Evolutionary conservation across 352 stramenopile species (phyloP).

Genomic region (Pythium insidiosum): DNA sequence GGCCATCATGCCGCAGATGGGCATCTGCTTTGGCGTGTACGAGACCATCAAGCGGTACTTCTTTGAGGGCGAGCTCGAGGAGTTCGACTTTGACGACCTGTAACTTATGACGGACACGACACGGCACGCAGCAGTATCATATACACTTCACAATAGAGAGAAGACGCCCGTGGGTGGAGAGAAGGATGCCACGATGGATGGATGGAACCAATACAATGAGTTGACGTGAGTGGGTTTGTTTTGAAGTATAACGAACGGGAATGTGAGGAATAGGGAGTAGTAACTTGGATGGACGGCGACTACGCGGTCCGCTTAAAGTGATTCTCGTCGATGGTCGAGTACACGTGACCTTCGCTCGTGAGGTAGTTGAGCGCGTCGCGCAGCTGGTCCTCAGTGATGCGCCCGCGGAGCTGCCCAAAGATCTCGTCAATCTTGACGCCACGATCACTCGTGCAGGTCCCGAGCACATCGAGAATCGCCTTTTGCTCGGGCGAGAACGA

Average conservation of each 20-base stretch:
- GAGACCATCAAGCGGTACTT: conserved; percentile 72
- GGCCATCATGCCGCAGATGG: conserved; percentile 66
- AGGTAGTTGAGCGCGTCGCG: conserved; percentile 72
- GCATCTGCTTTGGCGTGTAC: conserved; percentile 84
- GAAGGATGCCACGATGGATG: too few relatives aligned
- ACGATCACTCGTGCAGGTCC: conserved; percentile 57
- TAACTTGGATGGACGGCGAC: not conserved
- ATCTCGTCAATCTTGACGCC: conserved; percentile 82
- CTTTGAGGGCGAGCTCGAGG: conserved; percentile 57
- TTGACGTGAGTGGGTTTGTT: too few relatives aligned
- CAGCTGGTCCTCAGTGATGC: conserved; percentile 60
- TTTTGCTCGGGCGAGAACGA: conserved; percentile 73
- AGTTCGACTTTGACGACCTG: conserved; percentile 50
- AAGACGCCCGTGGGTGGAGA: too few relatives aligned
- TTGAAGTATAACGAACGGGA: too few relatives aligned
- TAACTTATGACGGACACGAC: too few relatives aligned
- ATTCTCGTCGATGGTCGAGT: conserved; percentile 89
- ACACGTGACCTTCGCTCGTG: conserved; percentile 84
- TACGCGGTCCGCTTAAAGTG: conserved; percentile 86
- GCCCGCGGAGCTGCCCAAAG: conserved; percentile 40
- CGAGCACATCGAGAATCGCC: conserved; percentile 71
- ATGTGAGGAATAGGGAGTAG: too few relatives aligned
- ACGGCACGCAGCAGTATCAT: too few relatives aligned
- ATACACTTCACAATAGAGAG: too few relatives aligned
- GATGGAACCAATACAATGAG: too few relatives aligned